Base-by-base conservation (phyloP, 1,284 basidiomycete species). In the Naganishia sp. region DNA sequence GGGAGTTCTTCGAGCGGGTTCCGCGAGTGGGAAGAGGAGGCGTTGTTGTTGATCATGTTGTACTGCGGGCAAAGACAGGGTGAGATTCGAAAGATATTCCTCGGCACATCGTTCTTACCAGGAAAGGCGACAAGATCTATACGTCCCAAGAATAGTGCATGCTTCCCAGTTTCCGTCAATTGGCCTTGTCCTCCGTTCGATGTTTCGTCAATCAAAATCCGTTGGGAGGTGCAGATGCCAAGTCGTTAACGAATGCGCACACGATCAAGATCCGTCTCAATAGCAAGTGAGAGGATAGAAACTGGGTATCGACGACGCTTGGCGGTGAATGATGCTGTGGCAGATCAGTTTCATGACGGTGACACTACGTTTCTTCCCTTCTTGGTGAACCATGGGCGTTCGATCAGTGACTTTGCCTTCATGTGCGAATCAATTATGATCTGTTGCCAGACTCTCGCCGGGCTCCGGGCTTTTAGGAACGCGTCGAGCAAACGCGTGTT, bases 1-100 rank as follows among this genome's bases (percentile, higher is more conserved):
- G 59, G 59, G 3, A 61, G 36, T 43, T 61, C 59, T 21, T 42
- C 23, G 6, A 61, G 48, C n/a, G 59, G 59, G 59, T 61, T 61
- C 6, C 59, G 59, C 18, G 48, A 48, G 16, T 61, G 50, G 33
- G 28, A 28, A 16, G 28, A 55, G 49, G 18, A 50, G 50, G 10
- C 28, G 33, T 36, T 49, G 18, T 49, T 49, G 28, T 44, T 18
- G 3, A 36, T 10, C 53, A 56, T 55, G 54, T 39, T 56, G 52
- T 5, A 10, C 48, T 55, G 31, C 15, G n/a, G 21, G 2, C 49
- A 50, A 50, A 28, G 25, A 46, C 31, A 33, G 31, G 23, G 25
- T 36, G 6, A 49, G 48, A 39, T 18, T 31, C n/a, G 21, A 5
- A 33, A 42, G 31, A 23, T 31, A 18, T 3, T 11, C 16, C 10